Base-by-base conservation (phyloP, 2,329 filamentous ascomycete species). In the Scedosporium apiospermum region DNA sequence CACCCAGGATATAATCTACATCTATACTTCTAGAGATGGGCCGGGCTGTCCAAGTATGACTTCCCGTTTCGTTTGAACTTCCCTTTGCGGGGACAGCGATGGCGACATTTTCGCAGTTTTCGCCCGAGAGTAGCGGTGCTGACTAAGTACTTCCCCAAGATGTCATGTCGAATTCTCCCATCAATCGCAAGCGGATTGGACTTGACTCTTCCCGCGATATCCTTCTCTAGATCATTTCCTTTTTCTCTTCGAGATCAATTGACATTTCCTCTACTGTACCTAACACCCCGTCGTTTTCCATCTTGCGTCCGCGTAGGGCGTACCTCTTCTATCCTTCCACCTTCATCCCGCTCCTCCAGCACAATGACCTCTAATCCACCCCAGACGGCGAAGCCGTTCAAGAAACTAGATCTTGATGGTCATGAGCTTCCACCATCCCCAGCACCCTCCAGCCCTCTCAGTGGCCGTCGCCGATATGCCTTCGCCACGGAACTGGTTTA, bases 401-500 rank as follows among this genome's bases (percentile, higher is more conserved):
- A 80, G 76, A 82, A 85, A 67, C 80, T 93, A 66, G 91, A 96
- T 73, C 80, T 92, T 64, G 89, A 93, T 70, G 91, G 91, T 51
- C 89, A 96, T 76, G 81, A 93, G 70, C 80, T 96, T 60, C 93
- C 93, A 60, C 93, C 93, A 1, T 97, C 95, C 6, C 95, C 95
- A 1, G 91, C 95, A 26, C 92, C 93, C 2, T 98, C 93, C 16
- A 96, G 89, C 71, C 95, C 95, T 26, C 85, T 88, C 72, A 89
- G 88, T 72, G 92, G 91, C 66, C 86, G 89, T 67, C 78, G 82
- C 55, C 90, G 91, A 68, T 99, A 98, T 77, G 92, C 93, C 57
- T 85, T 99, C 65, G 93, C 93, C 63, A 99, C 95, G 4, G 95
- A 99, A 77, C 81, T 99, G 66, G 95, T 99, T 65, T 98, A 93